These are phyloP conservation scores for Brassica hybrid DNA, from an alignment of 441 rosid genomes.

Conservation along the genomic window DNA sequence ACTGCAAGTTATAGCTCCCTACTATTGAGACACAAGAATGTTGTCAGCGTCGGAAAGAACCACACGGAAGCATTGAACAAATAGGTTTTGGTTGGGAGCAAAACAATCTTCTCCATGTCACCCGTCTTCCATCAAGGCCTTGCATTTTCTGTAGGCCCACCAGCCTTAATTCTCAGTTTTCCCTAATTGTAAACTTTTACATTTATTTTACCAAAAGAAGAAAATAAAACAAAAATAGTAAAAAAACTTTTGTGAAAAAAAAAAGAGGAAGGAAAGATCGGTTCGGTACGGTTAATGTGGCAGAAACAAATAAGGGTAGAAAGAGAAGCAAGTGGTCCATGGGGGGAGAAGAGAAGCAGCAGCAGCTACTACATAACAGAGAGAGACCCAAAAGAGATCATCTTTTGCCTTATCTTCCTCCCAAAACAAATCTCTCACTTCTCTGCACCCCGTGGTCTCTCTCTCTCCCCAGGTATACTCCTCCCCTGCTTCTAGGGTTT, in stretches of 20 bases:
- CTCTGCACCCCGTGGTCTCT: slow-evolving; percentile 4
- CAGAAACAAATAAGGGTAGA: slow-evolving; percentile 18
- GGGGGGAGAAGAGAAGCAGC: slow-evolving; percentile 11
- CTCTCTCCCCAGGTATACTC: slow-evolving; percentile 34
- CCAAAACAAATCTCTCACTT: not conserved
- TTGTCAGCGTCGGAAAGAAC: slow-evolving; percentile 88
- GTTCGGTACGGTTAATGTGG: slow-evolving; percentile 10
- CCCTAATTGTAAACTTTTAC: not conserved
- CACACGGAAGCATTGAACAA: slow-evolving; percentile 77
- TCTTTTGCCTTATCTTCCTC: slow-evolving; percentile 32
- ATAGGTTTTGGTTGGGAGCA: slow-evolving; percentile 40
- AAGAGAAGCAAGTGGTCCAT: slow-evolving; percentile 36
- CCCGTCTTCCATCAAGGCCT: slow-evolving; percentile 82
- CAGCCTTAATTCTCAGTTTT: not conserved
- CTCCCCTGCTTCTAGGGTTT: slow-evolving; percentile 38
- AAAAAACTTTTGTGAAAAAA: not conserved
- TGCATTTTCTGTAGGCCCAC: slow-evolving; percentile 60
- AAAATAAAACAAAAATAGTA: not conserved
- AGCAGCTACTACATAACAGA: slow-evolving; percentile 19
- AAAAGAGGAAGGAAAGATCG: not conserved
- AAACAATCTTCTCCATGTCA: not conserved
- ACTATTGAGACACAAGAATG: not conserved
- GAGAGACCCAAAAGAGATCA: slow-evolving; percentile 19
- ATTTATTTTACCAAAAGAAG: not conserved
- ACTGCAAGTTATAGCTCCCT: slow-evolving; percentile 56